These are phyloP conservation scores for Pythium rhizo-oryzae DNA, from an alignment of 352 stramenopile genomes.

Conservation along the genomic window DNA sequence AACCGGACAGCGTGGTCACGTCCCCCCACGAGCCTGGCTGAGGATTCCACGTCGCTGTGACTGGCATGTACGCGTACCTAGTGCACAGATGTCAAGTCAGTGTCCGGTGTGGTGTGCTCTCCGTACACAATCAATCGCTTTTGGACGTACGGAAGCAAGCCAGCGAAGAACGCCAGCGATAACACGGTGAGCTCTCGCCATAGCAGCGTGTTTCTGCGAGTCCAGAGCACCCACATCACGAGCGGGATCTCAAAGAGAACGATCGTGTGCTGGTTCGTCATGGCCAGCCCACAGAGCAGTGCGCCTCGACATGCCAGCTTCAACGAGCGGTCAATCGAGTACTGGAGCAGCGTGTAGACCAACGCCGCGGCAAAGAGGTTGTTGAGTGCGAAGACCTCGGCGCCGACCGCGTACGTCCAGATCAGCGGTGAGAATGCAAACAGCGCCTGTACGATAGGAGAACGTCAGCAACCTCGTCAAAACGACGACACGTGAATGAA, in stretches of 20 bases:
- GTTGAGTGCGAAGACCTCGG: slow-evolving; percentile 98
- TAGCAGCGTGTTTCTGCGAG: slow-evolving; percentile 34
- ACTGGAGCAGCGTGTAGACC: slow-evolving; percentile 63
- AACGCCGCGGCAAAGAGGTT: slow-evolving; percentile 91
- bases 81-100: background rate
- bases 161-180: slow-evolving; percentile 62
- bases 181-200: slow-evolving; percentile 46
- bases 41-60: slow-evolving; percentile 61
- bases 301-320: slow-evolving; percentile 59
- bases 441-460: slow-evolving; percentile 40
- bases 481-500: background rate
- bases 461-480: background rate
- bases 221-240: slow-evolving; percentile 75
- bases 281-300: slow-evolving; percentile 90
- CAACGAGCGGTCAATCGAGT: slow-evolving; percentile 31
- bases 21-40: slow-evolving; percentile 94
- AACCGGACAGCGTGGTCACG: slow-evolving; percentile 78
- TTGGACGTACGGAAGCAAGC: slow-evolving; percentile 77
- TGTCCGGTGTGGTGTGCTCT: background rate
- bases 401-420: slow-evolving; percentile 94
- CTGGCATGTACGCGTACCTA: slow-evolving; percentile 79
- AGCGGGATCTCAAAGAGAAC: slow-evolving; percentile 93
- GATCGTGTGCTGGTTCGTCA: slow-evolving; percentile 97
- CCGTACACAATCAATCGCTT: background rate
- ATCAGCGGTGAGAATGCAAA: slow-evolving; percentile 94